Base-by-base conservation (phyloP, 176 grass and related monocot genomes). In the Oryza punctata region DNA sequence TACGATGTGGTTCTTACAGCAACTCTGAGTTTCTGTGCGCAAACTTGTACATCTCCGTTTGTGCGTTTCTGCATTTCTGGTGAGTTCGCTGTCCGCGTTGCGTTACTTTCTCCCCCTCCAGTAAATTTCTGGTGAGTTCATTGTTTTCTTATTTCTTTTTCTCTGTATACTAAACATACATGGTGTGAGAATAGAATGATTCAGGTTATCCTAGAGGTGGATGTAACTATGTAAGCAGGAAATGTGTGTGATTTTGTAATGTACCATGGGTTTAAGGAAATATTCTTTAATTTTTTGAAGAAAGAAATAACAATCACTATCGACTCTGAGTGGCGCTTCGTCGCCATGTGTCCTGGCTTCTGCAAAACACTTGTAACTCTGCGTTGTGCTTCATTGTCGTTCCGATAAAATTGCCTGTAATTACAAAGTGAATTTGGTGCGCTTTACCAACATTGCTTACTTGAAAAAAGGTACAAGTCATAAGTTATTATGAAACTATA, bases 21-120 rank as follows among this genome's bases (percentile, higher is more conserved):
- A 78, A 83, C 79, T 73, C 69, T 13, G 49, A 79, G 50, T 63
- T 78, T 73, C 18, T 87, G 79, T 87, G 74, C 69, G 84, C 88
- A 90, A 79, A 49, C 47, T n/a, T 90, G 88, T 90, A 83, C 49
- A 90, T 87, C 80, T 40, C 30, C 68, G 84, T 64, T 83, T 83
- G 75, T 69, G 49, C 67, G 37, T 90, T 79, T 69, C 84, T 80
- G n/a, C 10, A 65, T 38, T 45, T 80, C 63, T 64, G 72, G 61
- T 68, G 72, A 87, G 73, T 90, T 67, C 16, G 24, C 74, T 83
- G 88, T 75, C 14, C 25, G 78, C 21, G 16, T 57, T 52, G 72
- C 81, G 75, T 13, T 79, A 5, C 49, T 67, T 73, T 69, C 46
- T 68, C 27, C 30, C 30, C 78, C 25, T 75, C 26, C 63, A 28